These are phyloP conservation scores for Trichoderma sp. DNA, from an alignment of 2,329 filamentous ascomycete genomes.

Conservation along the genomic window DNA sequence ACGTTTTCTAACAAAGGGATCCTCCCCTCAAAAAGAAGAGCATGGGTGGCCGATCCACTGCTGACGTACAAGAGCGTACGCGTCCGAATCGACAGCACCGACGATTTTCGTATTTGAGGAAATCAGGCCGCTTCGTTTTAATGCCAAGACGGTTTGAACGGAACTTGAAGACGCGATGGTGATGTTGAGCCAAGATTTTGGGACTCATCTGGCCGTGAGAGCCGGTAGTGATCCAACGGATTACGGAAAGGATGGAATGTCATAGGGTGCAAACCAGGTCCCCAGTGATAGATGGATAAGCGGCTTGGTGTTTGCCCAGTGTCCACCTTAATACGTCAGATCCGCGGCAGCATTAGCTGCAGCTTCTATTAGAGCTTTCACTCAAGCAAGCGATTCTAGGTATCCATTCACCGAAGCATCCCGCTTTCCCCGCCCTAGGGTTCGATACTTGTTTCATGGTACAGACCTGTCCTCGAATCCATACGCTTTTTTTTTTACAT, in stretches of 20 bases:
- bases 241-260: neutral
- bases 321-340: slow-evolving; percentile 1
- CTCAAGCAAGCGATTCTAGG: neutral
- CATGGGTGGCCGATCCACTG: slow-evolving; percentile 16
- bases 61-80: slow-evolving; percentile 23
- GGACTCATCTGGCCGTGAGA: neutral
- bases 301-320: neutral
- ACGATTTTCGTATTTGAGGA: slow-evolving; percentile 6
- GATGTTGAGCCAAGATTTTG: neutral
- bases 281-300: neutral
- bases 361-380: neutral
- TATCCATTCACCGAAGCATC: neutral
- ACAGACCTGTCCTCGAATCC: neutral
- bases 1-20: neutral
- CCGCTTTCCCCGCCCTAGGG: neutral
- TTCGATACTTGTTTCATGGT: neutral
- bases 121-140: neutral
- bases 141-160: slow-evolving; percentile 18
- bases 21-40: neutral
- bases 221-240: neutral
- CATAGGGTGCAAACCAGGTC: neutral
- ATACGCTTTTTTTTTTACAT: neutral
- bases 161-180: neutral
- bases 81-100: neutral
- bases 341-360: neutral